Evolutionary conservation across 2,329 filamentous ascomycete genomes (phyloP).

Genomic region (Penicillium sp.): DNA sequence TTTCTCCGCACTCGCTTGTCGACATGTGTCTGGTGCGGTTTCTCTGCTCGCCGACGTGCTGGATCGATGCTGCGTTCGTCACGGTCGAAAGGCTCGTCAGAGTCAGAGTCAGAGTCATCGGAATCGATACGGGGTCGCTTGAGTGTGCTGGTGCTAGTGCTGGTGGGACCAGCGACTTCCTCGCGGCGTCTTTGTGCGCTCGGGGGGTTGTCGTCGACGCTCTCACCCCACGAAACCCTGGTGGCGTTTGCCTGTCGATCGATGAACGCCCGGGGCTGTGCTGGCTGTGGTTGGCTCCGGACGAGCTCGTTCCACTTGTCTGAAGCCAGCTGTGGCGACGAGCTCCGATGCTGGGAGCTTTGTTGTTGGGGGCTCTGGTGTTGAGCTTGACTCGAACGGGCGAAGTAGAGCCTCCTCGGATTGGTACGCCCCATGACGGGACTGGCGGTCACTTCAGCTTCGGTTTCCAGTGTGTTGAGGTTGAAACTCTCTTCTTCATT

Average conservation of each 20-base stretch:
- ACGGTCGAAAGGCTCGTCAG: neutral
- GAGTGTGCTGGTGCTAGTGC: neutral
- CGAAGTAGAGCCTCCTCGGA: conserved; percentile 1
- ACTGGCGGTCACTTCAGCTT: neutral
- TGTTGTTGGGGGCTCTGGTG: neutral
- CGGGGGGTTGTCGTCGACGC: neutral
- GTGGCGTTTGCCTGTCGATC: conserved; percentile 36
- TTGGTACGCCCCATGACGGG: neutral
- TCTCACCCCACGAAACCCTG: conserved; percentile 28
- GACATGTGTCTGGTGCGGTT: conserved; percentile 15
- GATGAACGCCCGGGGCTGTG: conserved; percentile 29
- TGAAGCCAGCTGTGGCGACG: neutral
- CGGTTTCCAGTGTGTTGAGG: neutral
- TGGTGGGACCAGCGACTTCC: neutral
- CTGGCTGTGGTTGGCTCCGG: neutral
- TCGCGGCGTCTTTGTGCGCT: conserved; percentile 16
- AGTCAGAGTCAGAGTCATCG: conserved; percentile 9
- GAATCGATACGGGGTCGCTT: neutral
- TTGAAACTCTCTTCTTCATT: conserved; percentile 7
- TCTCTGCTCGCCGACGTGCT: conserved; percentile 35
- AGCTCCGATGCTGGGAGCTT: no score
- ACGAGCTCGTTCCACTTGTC: neutral
- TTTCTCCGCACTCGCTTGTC: conserved; percentile 9
- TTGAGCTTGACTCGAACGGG: neutral
- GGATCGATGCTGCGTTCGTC: conserved; percentile 35